Evolutionary conservation across 768 basidiomycete species (phyloP).

Genomic region (Tylopilus sp.): DNA sequence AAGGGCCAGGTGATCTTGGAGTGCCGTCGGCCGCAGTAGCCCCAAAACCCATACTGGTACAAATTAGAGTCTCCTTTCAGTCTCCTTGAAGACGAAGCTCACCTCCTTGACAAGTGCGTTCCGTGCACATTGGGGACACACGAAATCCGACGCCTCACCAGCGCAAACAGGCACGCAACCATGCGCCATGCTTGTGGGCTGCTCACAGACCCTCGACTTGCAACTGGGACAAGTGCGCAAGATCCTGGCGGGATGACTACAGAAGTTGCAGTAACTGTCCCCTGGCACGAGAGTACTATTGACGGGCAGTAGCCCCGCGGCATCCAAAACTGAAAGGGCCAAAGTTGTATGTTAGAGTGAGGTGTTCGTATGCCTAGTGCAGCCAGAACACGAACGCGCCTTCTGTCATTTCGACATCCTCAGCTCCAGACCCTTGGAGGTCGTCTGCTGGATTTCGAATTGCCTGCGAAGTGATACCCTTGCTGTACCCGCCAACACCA

Average conservation of each 20-base stretch:
- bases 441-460: not conserved
- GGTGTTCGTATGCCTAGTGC: not conserved
- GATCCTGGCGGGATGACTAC: not conserved
- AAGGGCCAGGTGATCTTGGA: not conserved
- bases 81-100: not conserved
- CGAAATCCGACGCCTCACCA: not conserved
- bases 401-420: not conserved
- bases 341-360: not conserved
- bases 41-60: not conserved
- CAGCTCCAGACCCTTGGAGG: no score
- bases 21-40: not conserved
- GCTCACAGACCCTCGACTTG: not conserved
- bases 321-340: no score
- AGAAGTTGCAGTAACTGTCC: not conserved
- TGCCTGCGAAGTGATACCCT: not conserved
- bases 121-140: not conserved
- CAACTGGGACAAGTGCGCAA: not conserved
- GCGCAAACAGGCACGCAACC: not conserved
- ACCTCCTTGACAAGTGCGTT: not conserved
- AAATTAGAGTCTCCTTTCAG: not conserved
- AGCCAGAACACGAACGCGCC: not conserved
- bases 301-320: no score
- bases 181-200: not conserved
- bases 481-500: not conserved
- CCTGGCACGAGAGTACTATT: not conserved